Evolutionary conservation across 768 basidiomycete genomes (phyloP).

Genomic region (Hygrophoropsis aurantiaca): DNA sequence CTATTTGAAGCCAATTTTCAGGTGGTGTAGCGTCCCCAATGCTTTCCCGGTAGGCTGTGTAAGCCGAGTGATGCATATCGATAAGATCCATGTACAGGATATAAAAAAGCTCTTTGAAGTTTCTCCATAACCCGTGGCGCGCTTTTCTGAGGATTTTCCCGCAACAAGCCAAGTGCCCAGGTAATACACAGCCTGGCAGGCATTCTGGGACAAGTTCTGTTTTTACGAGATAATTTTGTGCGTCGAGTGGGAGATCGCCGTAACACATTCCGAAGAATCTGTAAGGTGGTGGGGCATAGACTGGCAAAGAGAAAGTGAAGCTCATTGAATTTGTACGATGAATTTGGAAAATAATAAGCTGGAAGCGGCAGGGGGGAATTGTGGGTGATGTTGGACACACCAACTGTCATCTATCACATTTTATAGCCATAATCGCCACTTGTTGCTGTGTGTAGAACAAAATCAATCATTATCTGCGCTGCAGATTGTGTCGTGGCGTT

Average conservation of each 20-base stretch:
- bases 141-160: too few relatives aligned
- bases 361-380: background rate
- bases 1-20: background rate
- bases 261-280: conserved; percentile 3
- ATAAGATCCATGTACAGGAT: conserved; percentile 4
- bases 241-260: background rate
- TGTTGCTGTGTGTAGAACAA: background rate
- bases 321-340: conserved; percentile 5
- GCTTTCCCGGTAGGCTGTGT: background rate
- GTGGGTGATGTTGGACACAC: background rate
- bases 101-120: background rate
- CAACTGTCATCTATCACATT: background rate
- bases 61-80: background rate
- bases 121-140: too few relatives aligned
- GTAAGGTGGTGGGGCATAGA: conserved; percentile 7
- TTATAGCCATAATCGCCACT: conserved; percentile 1
- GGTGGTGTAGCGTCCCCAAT: background rate
- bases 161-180: too few relatives aligned
- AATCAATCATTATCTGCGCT: too few relatives aligned
- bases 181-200: too few relatives aligned
- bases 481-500: too few relatives aligned
- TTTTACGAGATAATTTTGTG: conserved; percentile 2
- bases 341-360: too few relatives aligned
- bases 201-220: too few relatives aligned
- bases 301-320: conserved; percentile 1